Evolutionary conservation across 352 stramenopile species (phyloP).

Genomic region (Globisporangium paddicum): DNA sequence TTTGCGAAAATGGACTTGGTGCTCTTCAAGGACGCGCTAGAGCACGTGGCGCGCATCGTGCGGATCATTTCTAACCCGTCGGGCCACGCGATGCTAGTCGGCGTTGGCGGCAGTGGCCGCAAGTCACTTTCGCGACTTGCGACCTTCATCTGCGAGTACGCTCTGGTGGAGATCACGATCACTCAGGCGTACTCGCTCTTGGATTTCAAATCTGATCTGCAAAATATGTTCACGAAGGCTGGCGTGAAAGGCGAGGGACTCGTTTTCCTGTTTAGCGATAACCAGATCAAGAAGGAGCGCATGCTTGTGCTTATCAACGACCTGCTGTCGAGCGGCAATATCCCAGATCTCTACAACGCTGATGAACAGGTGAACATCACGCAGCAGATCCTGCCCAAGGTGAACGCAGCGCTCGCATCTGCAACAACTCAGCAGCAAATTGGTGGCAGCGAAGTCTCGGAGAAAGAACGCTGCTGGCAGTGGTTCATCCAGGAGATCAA

Average conservation of each 20-base stretch:
- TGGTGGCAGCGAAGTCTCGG: slow-evolving; percentile 46
- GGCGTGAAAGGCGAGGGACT: slow-evolving; percentile 91
- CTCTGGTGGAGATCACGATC: slow-evolving; percentile 88
- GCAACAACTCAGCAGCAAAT: neutral
- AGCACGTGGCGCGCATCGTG: slow-evolving; percentile 92
- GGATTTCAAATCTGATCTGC: slow-evolving; percentile 95
- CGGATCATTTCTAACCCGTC: slow-evolving; percentile 93
- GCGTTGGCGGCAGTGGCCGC: slow-evolving; percentile 91
- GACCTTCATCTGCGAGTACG: slow-evolving; percentile 89
- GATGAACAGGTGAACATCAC: slow-evolving; percentile 91
- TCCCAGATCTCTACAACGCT: slow-evolving; percentile 89
- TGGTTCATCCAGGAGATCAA: slow-evolving; percentile 91
- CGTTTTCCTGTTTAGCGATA: slow-evolving; percentile 92
- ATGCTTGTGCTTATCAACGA: slow-evolving; percentile 96
- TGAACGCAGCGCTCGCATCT: slow-evolving; percentile 57
- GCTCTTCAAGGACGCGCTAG: slow-evolving; percentile 95
- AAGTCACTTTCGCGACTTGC: slow-evolving; percentile 91
- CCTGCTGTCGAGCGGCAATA: slow-evolving; percentile 88
- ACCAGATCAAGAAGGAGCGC: slow-evolving; percentile 93
- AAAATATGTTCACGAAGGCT: slow-evolving; percentile 86
- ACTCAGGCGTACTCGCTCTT: slow-evolving; percentile 87
- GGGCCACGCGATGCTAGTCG: slow-evolving; percentile 93
- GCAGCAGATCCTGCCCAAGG: slow-evolving; percentile 83
- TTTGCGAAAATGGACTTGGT: slow-evolving; percentile 94
- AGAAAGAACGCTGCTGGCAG: slow-evolving; percentile 92